Evolutionary conservation across 305 asterid genomes (phyloP).

Genomic region (Rubia peregrina): DNA sequence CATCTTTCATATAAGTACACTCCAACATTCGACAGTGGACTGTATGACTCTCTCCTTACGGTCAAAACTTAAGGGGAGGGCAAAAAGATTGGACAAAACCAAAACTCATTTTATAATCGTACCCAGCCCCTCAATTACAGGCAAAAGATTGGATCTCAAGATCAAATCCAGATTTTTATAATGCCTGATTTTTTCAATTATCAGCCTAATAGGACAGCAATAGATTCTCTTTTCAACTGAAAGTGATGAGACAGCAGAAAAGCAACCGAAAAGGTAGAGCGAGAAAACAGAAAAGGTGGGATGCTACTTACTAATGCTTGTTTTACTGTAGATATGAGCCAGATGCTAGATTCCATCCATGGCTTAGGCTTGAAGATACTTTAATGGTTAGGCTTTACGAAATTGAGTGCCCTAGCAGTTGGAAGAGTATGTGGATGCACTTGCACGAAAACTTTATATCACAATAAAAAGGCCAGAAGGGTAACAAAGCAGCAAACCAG

Average conservation of each 20-base stretch:
- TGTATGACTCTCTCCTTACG: background rate
- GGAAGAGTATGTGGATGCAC: constrained; percentile 4
- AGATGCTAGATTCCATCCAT: background rate
- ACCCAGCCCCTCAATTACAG: constrained; percentile 9
- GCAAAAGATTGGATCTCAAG: constrained; percentile 6
- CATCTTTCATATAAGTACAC: background rate
- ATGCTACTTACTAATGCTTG: background rate
- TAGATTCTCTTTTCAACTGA: background rate
- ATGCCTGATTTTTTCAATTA: background rate
- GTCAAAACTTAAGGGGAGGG: constrained; percentile 11
- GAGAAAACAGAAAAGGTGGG: constrained; percentile 5
- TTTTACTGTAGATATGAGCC: background rate
- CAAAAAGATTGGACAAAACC: constrained; percentile 3
- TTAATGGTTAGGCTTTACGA: background rate
- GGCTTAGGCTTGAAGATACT: background rate
- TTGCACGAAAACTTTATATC: background rate
- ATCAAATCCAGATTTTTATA: background rate
- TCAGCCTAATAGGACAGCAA: background rate
- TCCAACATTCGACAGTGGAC: constrained; percentile 6
- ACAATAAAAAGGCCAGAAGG: background rate
- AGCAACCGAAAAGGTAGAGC: background rate
- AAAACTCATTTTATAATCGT: constrained; percentile 7
- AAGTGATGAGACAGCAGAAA: background rate
- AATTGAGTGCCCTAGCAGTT: background rate
- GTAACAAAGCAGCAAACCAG: constrained; percentile 3